Evolutionary conservation across 1,284 basidiomycete genomes (phyloP), one percentile per base, ranked within the genome.

Genomic region (Ustilago nuda): DNA sequence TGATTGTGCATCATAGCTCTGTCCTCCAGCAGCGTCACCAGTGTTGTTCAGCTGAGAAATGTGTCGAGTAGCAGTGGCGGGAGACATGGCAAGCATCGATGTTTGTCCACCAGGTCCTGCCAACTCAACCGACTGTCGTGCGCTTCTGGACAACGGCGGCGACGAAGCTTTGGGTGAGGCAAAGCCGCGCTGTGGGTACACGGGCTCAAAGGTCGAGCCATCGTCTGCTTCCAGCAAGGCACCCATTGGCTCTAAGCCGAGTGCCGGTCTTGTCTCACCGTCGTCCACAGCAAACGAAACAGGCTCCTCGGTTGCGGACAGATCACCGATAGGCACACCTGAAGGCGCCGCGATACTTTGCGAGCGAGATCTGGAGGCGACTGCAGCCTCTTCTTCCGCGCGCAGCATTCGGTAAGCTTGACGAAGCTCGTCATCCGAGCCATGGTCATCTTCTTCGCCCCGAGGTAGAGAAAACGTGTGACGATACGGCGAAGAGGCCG

Each of bases 201-300:
- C 66, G 6, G 66, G 46, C 27, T 37, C 61, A 33, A 75, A 75
- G 6, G 57, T 61, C 30, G 67, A 70, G 0, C 67, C 72, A 37
- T 75, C 66, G 6, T 74, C 72, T 1, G 60, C 67, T 57, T 70
- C 67, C 15, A 75, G 30, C 64, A 64, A 52, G 13, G 62, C 59
- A 15, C 23, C 54, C 51, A 46, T 55, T 27, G 56, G 43, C 39
- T 43, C 56, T 32, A 52, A 41, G 1, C 53, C 59, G 6, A 46
- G 45, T 8, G 35, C 68, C n/a, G 54, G 23, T 17, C 30, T n/a
- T n/a, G 37, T 1, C 12, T 45, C 48, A 15, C 15, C 9, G 17
- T 30, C 17, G 33, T n/a, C n/a, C 1, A 45, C 27, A 1, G 30
- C 8, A 15, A 27, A 23, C 7, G 43, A 23, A 6, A 8, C 1